Evolutionary conservation across 176 grass and related monocot species (phyloP), one percentile per base, ranked within the genome.

Genomic region (Melocanna baccifera): DNA sequence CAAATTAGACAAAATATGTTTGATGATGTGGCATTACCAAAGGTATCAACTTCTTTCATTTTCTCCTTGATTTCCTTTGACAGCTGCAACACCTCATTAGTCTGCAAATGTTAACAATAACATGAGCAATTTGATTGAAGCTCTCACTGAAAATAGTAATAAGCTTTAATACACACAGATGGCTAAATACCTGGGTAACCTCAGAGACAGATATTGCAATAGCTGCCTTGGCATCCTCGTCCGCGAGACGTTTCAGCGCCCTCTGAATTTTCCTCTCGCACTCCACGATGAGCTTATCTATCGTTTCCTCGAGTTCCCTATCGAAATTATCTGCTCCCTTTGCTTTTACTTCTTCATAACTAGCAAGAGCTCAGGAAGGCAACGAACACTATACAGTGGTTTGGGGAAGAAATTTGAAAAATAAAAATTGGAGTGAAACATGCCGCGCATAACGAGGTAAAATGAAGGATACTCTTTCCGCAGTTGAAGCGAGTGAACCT

Each of bases 251-350:
- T 23, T 99, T 96, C 56, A 99, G 86, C 13, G 93, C 96, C 87
- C 96, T 93, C 91, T 99, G 96, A 48, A 99, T 99, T 79, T 99
- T 99, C 52, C 96, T 87, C 84, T 99, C 93, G 0, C 96, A 99
- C 74, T 99, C 96, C 42, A 99, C 96, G 58, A 99, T 99, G 57
- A 96, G 85, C 83, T 90, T 85, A n/a, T 99, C 93, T 77, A 99
- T 99, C 86, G 86, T 73, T 26, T 99, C 96, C 85, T 99, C 89
- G 0, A 99, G 89, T 59, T 99, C 93, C 83, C 91, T 90, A 29
- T 99, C 89, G 32, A 87, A 98, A 86, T 91, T 98, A 52, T 91
- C 84, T 40, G 70, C 41, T 77, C 93, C 93, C 68, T 90, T 92
- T 13, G 69, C 59, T 78, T 90, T 98, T 0, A 86, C 91, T 29